Evolutionary conservation across 805 yeast species (phyloP), one percentile per base, ranked within the genome.

Genomic region (Lipomyces yamanashiensis): DNA sequence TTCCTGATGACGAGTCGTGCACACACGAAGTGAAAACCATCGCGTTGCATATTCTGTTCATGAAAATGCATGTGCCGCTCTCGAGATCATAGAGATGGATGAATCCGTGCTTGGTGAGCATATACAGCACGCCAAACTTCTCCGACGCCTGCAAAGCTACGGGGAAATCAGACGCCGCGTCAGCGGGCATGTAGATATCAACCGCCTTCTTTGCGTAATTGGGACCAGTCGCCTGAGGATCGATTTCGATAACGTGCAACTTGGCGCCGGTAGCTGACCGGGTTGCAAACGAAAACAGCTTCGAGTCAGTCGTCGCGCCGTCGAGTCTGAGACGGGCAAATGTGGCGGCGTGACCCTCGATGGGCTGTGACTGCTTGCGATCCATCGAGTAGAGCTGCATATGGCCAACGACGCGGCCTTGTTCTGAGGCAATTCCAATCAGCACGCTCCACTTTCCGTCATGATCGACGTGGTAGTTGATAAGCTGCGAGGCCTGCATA

Each of bases 291-390:
- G 96, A 89, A 76, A 95, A 93, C 39, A 93, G 86, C 77, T 90
- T 92, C 56, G 96, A 89, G 48, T 90, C 90, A 52, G 77, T 78
- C 36, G 85, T 71, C 45, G 92, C 90, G 60, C 91, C 91, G 58
- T 85, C 88, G 71, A 93, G 81, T 66, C 85, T 82, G 67, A 95
- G 79, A 64, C 82, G 81, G 59, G 97, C 91, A 79, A 95, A 95
- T 48, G 86, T 85, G 64, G 96, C 95, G 61, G 96, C 98, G 77
- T 95, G 99, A 72, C 99, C 99, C 74, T 95, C 98, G 71, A 95
- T 90, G 21, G 96, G 92, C 79, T 95, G 99, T 13, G 98, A 92
- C 45, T 93, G 90, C 74, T 89, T 89, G 79, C 98, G 87, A 59
- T 87, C 85, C 75, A 88, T 89, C 64, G 96, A 89, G 78, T 81